Evolutionary conservation across 2,329 filamentous ascomycete genomes (phyloP).

Genomic region (Apiospora phragmitis): DNA sequence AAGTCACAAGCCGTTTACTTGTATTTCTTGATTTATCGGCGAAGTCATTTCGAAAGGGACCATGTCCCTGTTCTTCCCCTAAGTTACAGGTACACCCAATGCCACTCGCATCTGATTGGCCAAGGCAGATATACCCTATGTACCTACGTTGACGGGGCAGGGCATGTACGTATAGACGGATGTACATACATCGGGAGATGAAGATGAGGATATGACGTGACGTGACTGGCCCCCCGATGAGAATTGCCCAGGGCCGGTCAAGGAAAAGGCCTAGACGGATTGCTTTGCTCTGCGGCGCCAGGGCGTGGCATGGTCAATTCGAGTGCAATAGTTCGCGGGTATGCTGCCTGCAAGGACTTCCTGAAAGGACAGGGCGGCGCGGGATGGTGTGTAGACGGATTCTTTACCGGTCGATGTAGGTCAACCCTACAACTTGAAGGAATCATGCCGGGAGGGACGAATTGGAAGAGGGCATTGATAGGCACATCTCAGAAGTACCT

Average conservation of each 20-base stretch:
- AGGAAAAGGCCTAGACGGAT: neutral
- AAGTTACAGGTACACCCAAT: neutral
- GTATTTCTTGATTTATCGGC: neutral
- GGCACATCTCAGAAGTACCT: neutral
- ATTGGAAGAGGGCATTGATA: constrained; percentile 1
- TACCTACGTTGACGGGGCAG: neutral
- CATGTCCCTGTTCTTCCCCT: neutral
- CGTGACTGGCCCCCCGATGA: neutral
- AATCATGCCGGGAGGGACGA: neutral
- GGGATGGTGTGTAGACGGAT: constrained; percentile 5
- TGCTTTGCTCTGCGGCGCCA: neutral
- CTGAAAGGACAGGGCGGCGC: neutral
- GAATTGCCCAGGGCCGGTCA: neutral
- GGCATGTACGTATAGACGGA: neutral
- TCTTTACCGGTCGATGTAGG: constrained; percentile 5
- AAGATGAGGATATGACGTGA: neutral
- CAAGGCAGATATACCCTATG: neutral
- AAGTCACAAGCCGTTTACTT: constrained; percentile 1
- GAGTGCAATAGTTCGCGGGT: constrained; percentile 1
- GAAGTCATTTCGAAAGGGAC: neutral
- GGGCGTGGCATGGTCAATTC: neutral
- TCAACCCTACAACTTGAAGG: neutral
- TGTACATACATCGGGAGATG: neutral
- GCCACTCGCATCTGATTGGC: neutral
- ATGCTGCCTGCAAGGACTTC: constrained; percentile 1